These are phyloP conservation scores for Polyporus tsugae DNA, from an alignment of 1,284 basidiomycete genomes.

Conservation along the genomic window DNA sequence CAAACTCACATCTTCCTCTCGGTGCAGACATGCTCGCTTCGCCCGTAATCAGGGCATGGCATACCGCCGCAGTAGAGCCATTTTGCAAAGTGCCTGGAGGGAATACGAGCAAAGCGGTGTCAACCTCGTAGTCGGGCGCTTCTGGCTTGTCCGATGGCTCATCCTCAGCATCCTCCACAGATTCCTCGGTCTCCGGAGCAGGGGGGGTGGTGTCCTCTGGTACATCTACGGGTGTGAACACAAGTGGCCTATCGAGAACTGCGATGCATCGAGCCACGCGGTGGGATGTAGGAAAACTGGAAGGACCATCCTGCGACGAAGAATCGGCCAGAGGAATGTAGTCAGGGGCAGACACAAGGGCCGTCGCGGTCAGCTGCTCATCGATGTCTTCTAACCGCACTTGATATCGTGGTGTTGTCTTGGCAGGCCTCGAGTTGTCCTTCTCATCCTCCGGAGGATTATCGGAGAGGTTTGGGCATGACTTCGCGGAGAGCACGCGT, in stretches of 20 bases:
- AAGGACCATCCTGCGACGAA: neutral
- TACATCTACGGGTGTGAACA: conserved; percentile 43
- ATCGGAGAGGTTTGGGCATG: conserved; percentile 30
- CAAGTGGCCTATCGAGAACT: conserved; percentile 63
- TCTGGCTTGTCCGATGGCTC: conserved; percentile 36
- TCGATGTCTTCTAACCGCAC: conserved; percentile 70
- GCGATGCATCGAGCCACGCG: conserved; percentile 72
- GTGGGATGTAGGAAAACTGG: conserved; percentile 3
- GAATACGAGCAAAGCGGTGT: conserved; percentile 83
- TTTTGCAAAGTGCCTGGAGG: conserved; percentile 70
- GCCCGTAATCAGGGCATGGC: conserved; percentile 81
- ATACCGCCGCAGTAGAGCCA: conserved; percentile 59
- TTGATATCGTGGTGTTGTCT: conserved; percentile 43
- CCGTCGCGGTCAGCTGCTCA: conserved; percentile 54
- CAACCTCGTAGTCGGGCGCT: conserved; percentile 47
- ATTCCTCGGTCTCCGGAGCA: conserved; percentile 23
- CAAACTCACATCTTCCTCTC: conserved; percentile 76
- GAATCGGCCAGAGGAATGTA: conserved; percentile 39
- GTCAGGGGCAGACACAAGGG: conserved; percentile 53
- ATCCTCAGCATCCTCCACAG: conserved; percentile 33
- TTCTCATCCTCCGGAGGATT: conserved; percentile 16
- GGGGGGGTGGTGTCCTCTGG: conserved; percentile 21
- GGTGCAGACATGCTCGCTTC: conserved; percentile 89
- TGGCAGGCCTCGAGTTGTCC: neutral
- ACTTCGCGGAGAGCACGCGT: conserved; percentile 50